Evolutionary conservation across 768 basidiomycete genomes (phyloP), one percentile per base, ranked within the genome.

Genomic region (Suillus brevipes): DNA sequence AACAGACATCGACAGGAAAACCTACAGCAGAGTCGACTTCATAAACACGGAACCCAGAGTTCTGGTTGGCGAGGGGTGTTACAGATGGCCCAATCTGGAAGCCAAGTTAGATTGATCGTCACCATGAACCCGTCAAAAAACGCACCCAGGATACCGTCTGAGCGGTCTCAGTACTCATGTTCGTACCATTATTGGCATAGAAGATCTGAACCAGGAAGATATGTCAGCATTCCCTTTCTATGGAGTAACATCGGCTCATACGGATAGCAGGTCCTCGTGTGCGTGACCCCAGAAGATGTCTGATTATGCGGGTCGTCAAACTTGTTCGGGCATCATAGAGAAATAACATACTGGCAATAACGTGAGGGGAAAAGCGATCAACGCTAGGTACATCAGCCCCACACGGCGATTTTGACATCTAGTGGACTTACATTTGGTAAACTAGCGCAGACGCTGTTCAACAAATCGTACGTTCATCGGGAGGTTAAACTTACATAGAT

Each of bases 251-350:
- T 18, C 62, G 57, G n/a, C 37, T 63, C 81, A 34, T 65, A 89
- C 89, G 37, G 84, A 87, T 47, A 90, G 67, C 75, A 89, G 83
- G 73, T 92, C 90, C 72, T 91, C 88, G 64, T 92, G 90, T 0
- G 87, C 85, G 70, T 92, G 91, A 7, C 91, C 91, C 71, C 81
- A 92, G 79, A 92, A 91, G n/a, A 91, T 85, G 67, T 85, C 89
- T 87, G 62, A 45, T 60, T 47, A 28, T 28, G 34, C 58, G 61
- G 60, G 63, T 68, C 70, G 67, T 65, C 64, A 49, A 67, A 20
- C 23, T 37, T 58, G 9, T 49, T 49, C 28, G 62, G 20, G 42
- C 56, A 56, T 47, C 57, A 67, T 52, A 58, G 53, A 60, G 57
- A 47, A 62, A 59, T n/a, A 50, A 81, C 88, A 50, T 61, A 89